Evolutionary conservation across 2,329 filamentous ascomycete genomes (phyloP), one percentile per base, ranked within the genome.

Genomic region (Trichoderma brevicompactum): DNA sequence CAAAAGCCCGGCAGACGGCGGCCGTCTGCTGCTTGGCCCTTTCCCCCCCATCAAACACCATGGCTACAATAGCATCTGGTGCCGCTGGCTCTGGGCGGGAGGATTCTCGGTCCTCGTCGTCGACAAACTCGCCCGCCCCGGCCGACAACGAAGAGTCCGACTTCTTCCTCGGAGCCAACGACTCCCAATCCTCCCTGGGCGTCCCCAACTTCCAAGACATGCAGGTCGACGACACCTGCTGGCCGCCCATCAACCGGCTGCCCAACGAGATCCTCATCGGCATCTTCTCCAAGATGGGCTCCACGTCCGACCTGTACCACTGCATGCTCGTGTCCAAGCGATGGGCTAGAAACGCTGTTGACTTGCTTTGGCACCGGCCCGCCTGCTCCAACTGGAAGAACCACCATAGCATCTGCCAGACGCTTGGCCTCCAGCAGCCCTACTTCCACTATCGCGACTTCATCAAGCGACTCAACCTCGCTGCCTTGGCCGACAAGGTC

Each of bases 231-330:
- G 82, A 87, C 70, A 84, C 85, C 72, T 91, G 89, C 72, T 79
- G 89, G 62, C 88, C 90, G n/a, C 92, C 94, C 54, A 89, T 97
- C 67, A 90, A 91, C 71, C 88, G 91, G 65, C 84, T 99, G 41
- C 95, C 95, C 44, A 94, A 94, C 76, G 95, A 99, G 82, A 91
- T 99, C 68, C 88, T 98, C 75, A 97, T 99, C 73, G 87, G 89
- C 78, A 90, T 98, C 73, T 97, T 99, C 78, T 84, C 91, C 41
- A 95, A 93, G 77, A 86, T 99, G 65, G 89, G 83, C 72, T 87
- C 85, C 12, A 85, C 93, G 2, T 80, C 83, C 50, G 94, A 99
- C 74, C 85, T 97, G 71, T 85, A 92, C 70, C 89, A 89, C 78
- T 96, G 92, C 78, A 94, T 98, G 91, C 83, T 95, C 69, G 94